Evolutionary conservation across 768 basidiomycete species (phyloP).

Genomic region (Tricholoma terreum): DNA sequence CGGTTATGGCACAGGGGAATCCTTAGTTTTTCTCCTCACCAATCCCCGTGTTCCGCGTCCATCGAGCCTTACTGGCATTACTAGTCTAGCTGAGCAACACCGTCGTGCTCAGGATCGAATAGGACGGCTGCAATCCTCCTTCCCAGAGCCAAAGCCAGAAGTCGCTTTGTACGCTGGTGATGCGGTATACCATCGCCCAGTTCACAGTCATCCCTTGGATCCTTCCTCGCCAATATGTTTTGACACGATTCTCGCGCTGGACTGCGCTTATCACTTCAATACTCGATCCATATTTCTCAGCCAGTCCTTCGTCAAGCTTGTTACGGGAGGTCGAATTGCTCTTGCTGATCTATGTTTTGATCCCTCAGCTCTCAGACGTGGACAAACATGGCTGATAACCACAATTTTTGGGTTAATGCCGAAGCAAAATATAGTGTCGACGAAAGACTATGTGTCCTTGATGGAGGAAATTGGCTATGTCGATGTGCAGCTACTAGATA

Average conservation of each 20-base stretch:
- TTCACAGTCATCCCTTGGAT: conserved; percentile 42
- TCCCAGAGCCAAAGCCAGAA: conserved; percentile 17
- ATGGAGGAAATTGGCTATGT: conserved; percentile 50
- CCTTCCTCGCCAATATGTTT: conserved; percentile 32
- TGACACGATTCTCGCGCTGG: conserved; percentile 55
- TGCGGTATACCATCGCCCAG: conserved; percentile 40
- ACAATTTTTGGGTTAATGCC: conserved; percentile 44
- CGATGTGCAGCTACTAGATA: conserved; percentile 54
- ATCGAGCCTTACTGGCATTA: conserved; percentile 52
- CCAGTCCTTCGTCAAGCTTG: conserved; percentile 46
- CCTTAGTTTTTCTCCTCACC: conserved; percentile 51
- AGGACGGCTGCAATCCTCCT: conserved; percentile 20
- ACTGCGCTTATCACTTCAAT: conserved; percentile 69
- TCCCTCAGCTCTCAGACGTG: conserved; percentile 19
- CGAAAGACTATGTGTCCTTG: conserved; percentile 39
- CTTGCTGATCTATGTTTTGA: conserved; percentile 63
- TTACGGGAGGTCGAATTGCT: conserved; percentile 49
- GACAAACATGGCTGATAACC: conserved; percentile 25
- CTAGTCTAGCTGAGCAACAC: conserved; percentile 49
- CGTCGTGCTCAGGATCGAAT: conserved; percentile 43
- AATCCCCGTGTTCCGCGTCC: conserved; percentile 45
- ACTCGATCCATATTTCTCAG: conserved; percentile 49
- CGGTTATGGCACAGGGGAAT: conserved; percentile 68
- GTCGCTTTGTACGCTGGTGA: conserved; percentile 47
- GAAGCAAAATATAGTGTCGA: conserved; percentile 45